Base-by-base conservation (phyloP, 345 rosid genomes). In the Dovyalis caffra region DNA sequence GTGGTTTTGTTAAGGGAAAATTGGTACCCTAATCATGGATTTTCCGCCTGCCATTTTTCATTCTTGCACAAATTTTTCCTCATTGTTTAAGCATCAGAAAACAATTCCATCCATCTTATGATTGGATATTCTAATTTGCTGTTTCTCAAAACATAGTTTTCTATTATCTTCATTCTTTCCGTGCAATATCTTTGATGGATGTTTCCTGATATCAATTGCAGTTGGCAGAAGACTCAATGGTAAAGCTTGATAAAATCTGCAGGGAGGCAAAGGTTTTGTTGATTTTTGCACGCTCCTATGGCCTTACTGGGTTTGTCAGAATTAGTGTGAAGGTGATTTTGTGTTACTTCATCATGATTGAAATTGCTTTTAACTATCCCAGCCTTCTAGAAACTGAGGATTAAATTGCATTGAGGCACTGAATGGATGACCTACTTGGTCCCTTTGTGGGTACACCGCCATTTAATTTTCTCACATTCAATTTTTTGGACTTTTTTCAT, bases 261-360 rank as follows among this genome's bases (percentile, higher is more conserved):
- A 74, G 96, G 83, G 93, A 90, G 76, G 94, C 92, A 40, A 86
- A 91, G 74, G 97, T 93, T 63, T 86, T 83, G 92, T 80, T 95
- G 89, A 85, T 93, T 74, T 90, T 95, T 84, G 98, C 92, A 74
- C 98, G 99, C 73, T 90, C 98, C 33, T 95, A 95, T 76, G 99
- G 98, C 76, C 93, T 95, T 83, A 82, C 92, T 69, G 99, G 99
- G 69, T 77, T 91, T 82, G 94, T 91, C 78, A 91, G 97, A 60
- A 82, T 89, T 78, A 88, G 97, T 86, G 89, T 91, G 71, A 93
- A 95, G 96, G 99, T 95, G 81, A 66, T 56, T 35, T 79, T 29
- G 43, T 29, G 16, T 58, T 28, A 38, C 45, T 40, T 40, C 58
- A 63, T 34, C 29, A 26, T 77, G 45, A 25, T 57, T 38, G 65